Conservation (phyloP, 257 asterid species). For the Cordia subcordata region DNA sequence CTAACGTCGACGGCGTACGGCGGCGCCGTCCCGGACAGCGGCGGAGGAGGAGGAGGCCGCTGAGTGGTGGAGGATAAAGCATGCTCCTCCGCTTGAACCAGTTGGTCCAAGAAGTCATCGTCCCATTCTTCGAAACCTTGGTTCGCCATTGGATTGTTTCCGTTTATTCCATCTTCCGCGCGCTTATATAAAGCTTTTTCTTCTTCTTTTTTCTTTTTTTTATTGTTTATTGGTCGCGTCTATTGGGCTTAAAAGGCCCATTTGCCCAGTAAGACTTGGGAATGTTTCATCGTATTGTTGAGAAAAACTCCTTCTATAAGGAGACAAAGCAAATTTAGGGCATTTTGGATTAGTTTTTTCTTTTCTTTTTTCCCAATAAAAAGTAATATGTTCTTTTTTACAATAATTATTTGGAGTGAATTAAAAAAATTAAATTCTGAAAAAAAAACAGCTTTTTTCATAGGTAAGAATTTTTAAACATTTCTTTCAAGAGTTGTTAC, state of each 20-base stretch:
- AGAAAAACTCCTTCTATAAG: no score
- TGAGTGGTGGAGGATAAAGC: conserved; percentile 35
- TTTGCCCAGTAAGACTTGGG: not conserved
- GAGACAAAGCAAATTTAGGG: no score
- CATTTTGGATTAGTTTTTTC: no score
- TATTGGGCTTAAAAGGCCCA: not conserved
- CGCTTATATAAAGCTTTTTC: not conserved
- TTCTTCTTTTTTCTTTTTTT: no score
- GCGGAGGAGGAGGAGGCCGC: conserved; percentile 12
- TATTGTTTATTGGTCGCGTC: not conserved
- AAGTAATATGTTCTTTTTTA: no score
- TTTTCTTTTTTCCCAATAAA: no score
- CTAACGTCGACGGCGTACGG: conserved; percentile 16
- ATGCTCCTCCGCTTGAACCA: conserved; percentile 41
- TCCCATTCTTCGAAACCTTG: conserved; percentile 72
- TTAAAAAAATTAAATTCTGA: no score
- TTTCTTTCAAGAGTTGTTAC: no score
- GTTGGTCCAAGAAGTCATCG: conserved; percentile 40
- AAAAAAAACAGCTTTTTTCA: no score
- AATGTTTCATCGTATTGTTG: no score
- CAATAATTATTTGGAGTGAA: no score
- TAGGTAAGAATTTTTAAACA: no score
- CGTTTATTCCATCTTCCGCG: not conserved
- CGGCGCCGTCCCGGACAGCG: conserved; percentile 12
- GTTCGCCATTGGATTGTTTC: conserved; percentile 34